A percentile compares a stretch with the other conserved stretches of the same genome.
These are phyloP conservation scores for Parasitella parasitica DNA, from an alignment of 371 early-diverging fungal genomes.

Conservation along the genomic window DNA sequence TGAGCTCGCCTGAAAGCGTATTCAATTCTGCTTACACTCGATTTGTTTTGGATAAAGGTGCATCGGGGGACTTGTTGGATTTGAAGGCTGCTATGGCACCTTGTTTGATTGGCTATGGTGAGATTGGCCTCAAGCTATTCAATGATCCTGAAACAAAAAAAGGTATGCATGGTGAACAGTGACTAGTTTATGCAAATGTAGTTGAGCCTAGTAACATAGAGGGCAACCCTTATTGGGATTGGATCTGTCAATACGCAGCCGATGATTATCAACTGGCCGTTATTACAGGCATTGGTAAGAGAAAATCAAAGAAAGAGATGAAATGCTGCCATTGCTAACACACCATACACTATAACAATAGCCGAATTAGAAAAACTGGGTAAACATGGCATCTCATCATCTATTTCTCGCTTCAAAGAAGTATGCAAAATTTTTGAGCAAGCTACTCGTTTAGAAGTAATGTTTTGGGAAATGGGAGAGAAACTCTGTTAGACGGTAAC, in stretches of 20 bases:
- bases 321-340: neutral
- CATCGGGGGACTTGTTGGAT: constrained; percentile 74
- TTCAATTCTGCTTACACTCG: constrained; percentile 82
- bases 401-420: constrained; percentile 54
- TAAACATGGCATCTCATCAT: constrained; percentile 50
- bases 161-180: constrained; percentile 15
- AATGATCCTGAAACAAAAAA: constrained; percentile 66
- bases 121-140: constrained; percentile 66
- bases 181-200: neutral
- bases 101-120: constrained; percentile 83
- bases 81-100: constrained; percentile 79
- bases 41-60: constrained; percentile 74
- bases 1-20: constrained; percentile 67
- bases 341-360: neutral
- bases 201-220: constrained; percentile 42
- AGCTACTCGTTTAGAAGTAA: constrained; percentile 65
- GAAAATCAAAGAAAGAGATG: neutral
- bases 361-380: constrained; percentile 53
- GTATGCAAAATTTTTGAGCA: constrained; percentile 71
- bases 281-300: constrained; percentile 53
- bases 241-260: constrained; percentile 75
- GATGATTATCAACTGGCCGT: constrained; percentile 70
- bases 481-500: constrained; percentile 1
- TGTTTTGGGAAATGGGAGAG: constrained; percentile 76
- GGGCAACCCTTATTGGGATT: constrained; percentile 80